phyloP scores from a whole-genome alignment of 768 basidiomycete species.

The Agaricus blazei region DNA sequence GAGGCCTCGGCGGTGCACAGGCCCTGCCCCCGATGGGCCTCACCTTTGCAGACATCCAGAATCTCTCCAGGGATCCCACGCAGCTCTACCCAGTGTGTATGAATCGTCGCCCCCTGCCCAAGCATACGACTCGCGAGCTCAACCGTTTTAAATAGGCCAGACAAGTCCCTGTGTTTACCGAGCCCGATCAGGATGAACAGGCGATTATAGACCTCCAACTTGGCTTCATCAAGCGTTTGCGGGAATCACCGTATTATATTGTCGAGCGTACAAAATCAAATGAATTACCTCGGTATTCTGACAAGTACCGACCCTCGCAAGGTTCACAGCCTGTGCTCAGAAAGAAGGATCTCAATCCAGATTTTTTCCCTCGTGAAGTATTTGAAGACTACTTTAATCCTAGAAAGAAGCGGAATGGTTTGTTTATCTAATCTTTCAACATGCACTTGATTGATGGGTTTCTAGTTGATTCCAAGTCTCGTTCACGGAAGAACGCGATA shows the following conservation, averaged over 20 bases:
- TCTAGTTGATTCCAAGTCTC: constrained; percentile 15
- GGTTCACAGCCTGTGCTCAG: constrained; percentile 62
- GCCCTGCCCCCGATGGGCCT: constrained; percentile 72
- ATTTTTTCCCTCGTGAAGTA: constrained; percentile 75
- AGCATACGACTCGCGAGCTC: not conserved
- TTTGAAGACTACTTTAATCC: constrained; percentile 81
- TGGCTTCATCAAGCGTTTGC: constrained; percentile 59
- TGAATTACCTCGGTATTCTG: constrained; percentile 81
- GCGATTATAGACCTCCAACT: constrained; percentile 61
- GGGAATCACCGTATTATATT: constrained; percentile 70
- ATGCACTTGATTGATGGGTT: not conserved
- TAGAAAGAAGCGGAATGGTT: constrained; percentile 49
- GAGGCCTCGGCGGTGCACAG: constrained; percentile 52
- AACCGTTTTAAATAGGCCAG: constrained; percentile 42
- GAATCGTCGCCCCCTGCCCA: not conserved
- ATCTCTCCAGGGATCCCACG: constrained; percentile 69
- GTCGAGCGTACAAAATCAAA: constrained; percentile 65
- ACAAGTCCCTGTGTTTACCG: constrained; percentile 65
- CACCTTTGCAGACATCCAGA: constrained; percentile 74
- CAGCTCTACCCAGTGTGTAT: constrained; percentile 76
- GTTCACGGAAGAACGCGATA: constrained; percentile 32
- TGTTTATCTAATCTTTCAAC: not conserved
- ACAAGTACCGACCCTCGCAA: constrained; percentile 69
- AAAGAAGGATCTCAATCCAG: constrained; percentile 61
- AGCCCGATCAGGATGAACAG: constrained; percentile 61